Evolutionary conservation across 1,139 yeast species (phyloP).

Genomic region (Zygoascus sp.): DNA sequence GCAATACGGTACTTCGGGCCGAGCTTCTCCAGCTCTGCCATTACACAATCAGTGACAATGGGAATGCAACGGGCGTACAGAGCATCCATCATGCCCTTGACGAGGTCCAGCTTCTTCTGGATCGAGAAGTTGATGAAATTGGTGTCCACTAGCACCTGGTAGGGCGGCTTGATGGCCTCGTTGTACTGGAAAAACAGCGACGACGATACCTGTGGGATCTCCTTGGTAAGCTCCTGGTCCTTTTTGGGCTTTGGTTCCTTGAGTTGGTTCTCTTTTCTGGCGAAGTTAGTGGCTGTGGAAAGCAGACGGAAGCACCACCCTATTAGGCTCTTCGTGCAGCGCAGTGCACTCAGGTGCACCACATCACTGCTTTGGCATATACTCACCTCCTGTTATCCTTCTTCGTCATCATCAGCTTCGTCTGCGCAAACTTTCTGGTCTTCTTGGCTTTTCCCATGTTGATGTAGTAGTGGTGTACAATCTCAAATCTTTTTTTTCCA

Average conservation of each 20-base stretch:
- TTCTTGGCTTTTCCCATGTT: constrained; percentile 93
- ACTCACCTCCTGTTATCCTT: constrained; percentile 63
- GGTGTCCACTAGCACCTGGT: constrained; percentile 91
- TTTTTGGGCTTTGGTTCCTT: constrained; percentile 38
- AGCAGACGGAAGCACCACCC: neutral
- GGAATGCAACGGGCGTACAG: constrained; percentile 93
- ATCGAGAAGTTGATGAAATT: constrained; percentile 94
- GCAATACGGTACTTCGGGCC: constrained; percentile 96
- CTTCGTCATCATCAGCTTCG: constrained; percentile 71
- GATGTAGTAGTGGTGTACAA: neutral
- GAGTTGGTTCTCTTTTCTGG: constrained; percentile 39
- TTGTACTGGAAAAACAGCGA: constrained; percentile 93
- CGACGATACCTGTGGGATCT: constrained; percentile 91
- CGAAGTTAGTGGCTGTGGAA: constrained; percentile 14
- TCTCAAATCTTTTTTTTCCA: neutral
- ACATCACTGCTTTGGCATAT: neutral
- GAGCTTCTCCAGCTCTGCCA: constrained; percentile 94
- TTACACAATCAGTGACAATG: constrained; percentile 90
- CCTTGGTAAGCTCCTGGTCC: constrained; percentile 78
- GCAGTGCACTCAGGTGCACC: neutral
- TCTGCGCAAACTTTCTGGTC: constrained; percentile 93
- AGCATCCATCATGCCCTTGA: constrained; percentile 94
- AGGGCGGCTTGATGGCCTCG: constrained; percentile 92
- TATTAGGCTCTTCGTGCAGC: too few relatives aligned
- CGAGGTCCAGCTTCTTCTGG: constrained; percentile 88